Percentiles rank a stretch among this genome's conserved stretches.
Evolutionary conservation across 1,284 basidiomycete species (phyloP).

Genomic region (Salmacisia buchloeana): DNA sequence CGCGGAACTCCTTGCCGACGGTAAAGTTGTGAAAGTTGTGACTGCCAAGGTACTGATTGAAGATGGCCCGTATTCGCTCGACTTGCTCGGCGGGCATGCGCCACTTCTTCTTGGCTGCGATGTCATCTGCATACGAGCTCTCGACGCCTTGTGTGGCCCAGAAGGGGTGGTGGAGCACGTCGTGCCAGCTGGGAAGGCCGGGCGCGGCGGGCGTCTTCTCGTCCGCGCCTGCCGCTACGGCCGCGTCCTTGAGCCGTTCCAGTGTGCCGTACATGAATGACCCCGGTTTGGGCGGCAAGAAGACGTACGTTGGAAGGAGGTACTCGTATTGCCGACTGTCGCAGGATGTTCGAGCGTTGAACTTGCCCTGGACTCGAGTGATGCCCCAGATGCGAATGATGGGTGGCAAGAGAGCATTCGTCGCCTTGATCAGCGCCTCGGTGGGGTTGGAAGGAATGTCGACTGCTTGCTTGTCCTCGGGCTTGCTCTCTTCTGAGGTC

Average conservation of each 20-base stretch:
- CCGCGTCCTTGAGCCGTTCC: slow-evolving; percentile 15
- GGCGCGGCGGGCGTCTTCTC: slow-evolving; percentile 9
- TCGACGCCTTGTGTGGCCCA: slow-evolving; percentile 32
- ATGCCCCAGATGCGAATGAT: slow-evolving; percentile 90
- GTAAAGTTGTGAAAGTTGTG: slow-evolving; percentile 96
- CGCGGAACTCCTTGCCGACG: slow-evolving; percentile 74
- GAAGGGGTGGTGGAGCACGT: slow-evolving; percentile 40
- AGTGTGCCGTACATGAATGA: slow-evolving; percentile 42
- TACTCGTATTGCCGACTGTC: slow-evolving; percentile 96
- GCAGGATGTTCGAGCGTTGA: slow-evolving; percentile 69
- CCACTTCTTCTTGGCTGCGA: slow-evolving; percentile 38
- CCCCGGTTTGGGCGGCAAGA: slow-evolving; percentile 80
- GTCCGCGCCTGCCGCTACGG: not conserved
- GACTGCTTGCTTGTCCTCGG: too few relatives aligned
- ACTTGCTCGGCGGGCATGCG: slow-evolving; percentile 25
- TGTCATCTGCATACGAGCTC: slow-evolving; percentile 31
- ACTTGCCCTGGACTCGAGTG: slow-evolving; percentile 81
- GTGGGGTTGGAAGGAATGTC: too few relatives aligned
- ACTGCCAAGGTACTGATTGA: slow-evolving; percentile 29
- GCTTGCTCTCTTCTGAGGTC: too few relatives aligned
- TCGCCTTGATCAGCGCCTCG: slow-evolving; percentile 60
- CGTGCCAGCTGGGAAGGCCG: slow-evolving; percentile 12
- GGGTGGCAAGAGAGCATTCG: slow-evolving; percentile 80
- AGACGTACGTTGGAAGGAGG: slow-evolving; percentile 87
- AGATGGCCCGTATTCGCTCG: slow-evolving; percentile 27